Base-by-base conservation (phyloP, 305 asterid species). In the Solanum chacoense region DNA sequence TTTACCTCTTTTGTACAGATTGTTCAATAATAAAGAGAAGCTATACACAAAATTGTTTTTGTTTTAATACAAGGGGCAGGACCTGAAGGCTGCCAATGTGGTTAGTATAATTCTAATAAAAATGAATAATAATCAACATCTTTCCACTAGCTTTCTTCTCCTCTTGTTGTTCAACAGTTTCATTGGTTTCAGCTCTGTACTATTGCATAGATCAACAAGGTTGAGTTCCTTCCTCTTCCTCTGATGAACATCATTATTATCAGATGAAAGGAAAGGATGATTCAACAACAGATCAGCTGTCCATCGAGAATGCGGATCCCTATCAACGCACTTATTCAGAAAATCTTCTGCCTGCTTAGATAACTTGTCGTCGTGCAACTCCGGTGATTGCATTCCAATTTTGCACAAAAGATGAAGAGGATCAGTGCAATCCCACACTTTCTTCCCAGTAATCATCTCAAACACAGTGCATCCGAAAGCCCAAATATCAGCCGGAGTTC, bases 401-500 rank as follows among this genome's bases (percentile, higher is more conserved):
- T 38, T 59, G 84, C 28, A 75, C 81, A 63, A 71, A 20, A 45
- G 14, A 59, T 37, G 42, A 72, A 88, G 9, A 65, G 22, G 26
- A 65, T 18, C 50, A 13, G n/a, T 24, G 65, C 85, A 84, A 79
- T 81, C 71, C 79, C 88, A 80, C 3, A 87, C 18, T 12, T 38
- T 86, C 36, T 50, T 72, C 78, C 73, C 73, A 3, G 87, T 73
- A 28, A 90, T 42, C 91, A 90, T 90, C 89, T 88, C 90, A 31
- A 90, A 40, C 2, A 88, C 89, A 4, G 87, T 77, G 26, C 87
- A 85, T 1, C 90, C 91, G 12, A 88, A 28, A 2, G 81, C 90
- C 89, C 90, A 90, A 40, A 88, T 88, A 28, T 90, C 91, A 28
- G 50, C 45, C 0, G 20, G 74, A 20, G 13, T 26, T 22, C 87